Percentiles rank a stretch among this genome's conserved stretches.
These are phyloP conservation scores for Nannizziopsis barbatae DNA, from an alignment of 2,329 filamentous ascomycete genomes.

Conservation along the genomic window DNA sequence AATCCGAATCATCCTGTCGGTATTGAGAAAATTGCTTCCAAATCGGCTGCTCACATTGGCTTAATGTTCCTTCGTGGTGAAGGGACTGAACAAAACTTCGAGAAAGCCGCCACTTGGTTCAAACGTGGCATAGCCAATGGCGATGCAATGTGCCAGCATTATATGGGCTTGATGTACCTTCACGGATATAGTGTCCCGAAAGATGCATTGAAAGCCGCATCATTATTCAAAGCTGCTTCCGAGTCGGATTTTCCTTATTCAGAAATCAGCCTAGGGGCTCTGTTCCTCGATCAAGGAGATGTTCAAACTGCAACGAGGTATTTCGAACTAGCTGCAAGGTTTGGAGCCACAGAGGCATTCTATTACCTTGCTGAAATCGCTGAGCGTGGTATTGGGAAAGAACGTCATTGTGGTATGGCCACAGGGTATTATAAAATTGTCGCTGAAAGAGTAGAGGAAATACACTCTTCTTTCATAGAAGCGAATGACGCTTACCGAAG, in stretches of 20 bases:
- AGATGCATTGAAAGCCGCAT: constrained; percentile 60
- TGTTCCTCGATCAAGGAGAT: constrained; percentile 84
- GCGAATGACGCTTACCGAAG: constrained; percentile 71
- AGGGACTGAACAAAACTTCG: constrained; percentile 66
- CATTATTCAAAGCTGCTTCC: constrained; percentile 65
- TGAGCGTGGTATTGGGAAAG: constrained; percentile 66
- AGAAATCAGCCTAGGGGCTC: constrained; percentile 68
- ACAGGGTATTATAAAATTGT: constrained; percentile 74
- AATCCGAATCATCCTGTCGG: constrained; percentile 57
- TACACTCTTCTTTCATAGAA: constrained; percentile 69
- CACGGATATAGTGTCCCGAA: constrained; percentile 61
- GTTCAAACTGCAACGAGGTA: constrained; percentile 68
- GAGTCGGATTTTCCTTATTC: constrained; percentile 71
- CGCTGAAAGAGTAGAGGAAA: constrained; percentile 58
- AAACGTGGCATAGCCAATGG: constrained; percentile 62
- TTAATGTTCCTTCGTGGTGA: constrained; percentile 85
- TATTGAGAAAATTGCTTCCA: constrained; percentile 67
- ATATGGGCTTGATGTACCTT: constrained; percentile 71
- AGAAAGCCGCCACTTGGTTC: constrained; percentile 71
- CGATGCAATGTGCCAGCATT: constrained; percentile 75
- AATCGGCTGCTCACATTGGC: constrained; percentile 76
- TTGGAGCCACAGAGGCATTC: constrained; percentile 75
- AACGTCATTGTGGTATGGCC: constrained; percentile 66
- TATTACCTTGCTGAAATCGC: constrained; percentile 88
- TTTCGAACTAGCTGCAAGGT: constrained; percentile 74